Conservation (phyloP, 176 grass and related monocot species). For the Typha latifolia region DNA sequence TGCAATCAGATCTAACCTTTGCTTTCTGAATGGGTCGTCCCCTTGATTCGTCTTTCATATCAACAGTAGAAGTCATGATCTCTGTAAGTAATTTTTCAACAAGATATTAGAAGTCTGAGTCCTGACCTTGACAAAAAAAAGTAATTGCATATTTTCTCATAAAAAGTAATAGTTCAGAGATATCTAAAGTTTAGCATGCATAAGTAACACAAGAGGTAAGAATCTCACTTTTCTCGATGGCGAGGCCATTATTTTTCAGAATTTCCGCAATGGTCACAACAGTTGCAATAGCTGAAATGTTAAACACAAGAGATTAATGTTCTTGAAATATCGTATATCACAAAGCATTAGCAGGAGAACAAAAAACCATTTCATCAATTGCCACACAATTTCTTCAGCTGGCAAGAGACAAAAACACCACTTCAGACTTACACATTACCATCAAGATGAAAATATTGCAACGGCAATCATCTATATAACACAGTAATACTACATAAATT, state of each 20-base stretch:
- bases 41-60: conserved; percentile 70
- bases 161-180: no score
- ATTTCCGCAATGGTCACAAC: conserved; percentile 85
- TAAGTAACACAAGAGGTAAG: not conserved
- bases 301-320: conserved; percentile 16
- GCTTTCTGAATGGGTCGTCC: conserved; percentile 75
- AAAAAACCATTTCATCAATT: not conserved
- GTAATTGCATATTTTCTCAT: no score
- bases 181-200: not conserved
- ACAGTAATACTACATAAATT: no score
- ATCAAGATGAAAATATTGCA: no score
- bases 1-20: conserved; percentile 43
- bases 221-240: conserved; percentile 77
- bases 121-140: not conserved
- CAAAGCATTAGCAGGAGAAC: not conserved
- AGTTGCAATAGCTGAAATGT: conserved; percentile 69
- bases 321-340: not conserved
- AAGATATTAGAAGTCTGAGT: not conserved
- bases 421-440: not conserved
- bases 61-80: conserved; percentile 78
- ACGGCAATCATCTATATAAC: no score
- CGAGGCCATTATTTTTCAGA: conserved; percentile 88
- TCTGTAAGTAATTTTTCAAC: conserved; percentile 26
- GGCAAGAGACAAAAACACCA: not conserved
- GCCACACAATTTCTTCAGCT: no score